Percentiles rank a stretch among this genome's conserved stretches.
These are phyloP conservation scores for Tylopilus subfusipes DNA, from an alignment of 768 basidiomycete genomes.

Conservation along the genomic window DNA sequence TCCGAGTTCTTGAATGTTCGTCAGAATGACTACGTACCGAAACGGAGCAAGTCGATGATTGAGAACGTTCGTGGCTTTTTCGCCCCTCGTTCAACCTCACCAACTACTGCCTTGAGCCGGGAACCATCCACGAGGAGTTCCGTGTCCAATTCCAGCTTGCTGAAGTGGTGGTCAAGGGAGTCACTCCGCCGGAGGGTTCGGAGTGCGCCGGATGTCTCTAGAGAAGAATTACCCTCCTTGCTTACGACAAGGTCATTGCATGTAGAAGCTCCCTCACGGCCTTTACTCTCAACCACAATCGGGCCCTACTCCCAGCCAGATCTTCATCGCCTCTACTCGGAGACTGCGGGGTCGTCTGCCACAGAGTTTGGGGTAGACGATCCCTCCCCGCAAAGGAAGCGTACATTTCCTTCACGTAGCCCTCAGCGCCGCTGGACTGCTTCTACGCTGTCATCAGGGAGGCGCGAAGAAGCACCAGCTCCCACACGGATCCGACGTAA, in stretches of 20 bases:
- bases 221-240: conserved; percentile 24
- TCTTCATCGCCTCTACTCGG: conserved; percentile 23
- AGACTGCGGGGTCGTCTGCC: conserved; percentile 7
- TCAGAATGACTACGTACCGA: conserved; percentile 32
- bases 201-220: conserved; percentile 47
- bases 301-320: conserved; percentile 33
- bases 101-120: conserved; percentile 31
- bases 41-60: conserved; percentile 52
- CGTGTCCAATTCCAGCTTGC: conserved; percentile 31
- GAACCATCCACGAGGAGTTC: conserved; percentile 26
- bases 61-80: conserved; percentile 63
- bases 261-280: conserved; percentile 9
- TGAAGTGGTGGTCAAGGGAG: conserved; percentile 49
- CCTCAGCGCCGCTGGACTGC: conserved; percentile 22
- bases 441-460: conserved; percentile 11
- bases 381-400: conserved; percentile 10
- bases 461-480: conserved; percentile 16
- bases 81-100: conserved; percentile 43
- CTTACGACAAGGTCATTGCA: conserved; percentile 27
- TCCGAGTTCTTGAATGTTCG: conserved; percentile 27
- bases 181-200: conserved; percentile 50
- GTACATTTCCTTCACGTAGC: conserved; percentile 14
- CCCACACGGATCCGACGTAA: conserved; percentile 31
- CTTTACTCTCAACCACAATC: conserved; percentile 12
- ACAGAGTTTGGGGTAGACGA: conserved; percentile 25